Evolutionary conservation across 169 alveolate species (phyloP).

Genomic region (Eimeria necatrix): DNA sequence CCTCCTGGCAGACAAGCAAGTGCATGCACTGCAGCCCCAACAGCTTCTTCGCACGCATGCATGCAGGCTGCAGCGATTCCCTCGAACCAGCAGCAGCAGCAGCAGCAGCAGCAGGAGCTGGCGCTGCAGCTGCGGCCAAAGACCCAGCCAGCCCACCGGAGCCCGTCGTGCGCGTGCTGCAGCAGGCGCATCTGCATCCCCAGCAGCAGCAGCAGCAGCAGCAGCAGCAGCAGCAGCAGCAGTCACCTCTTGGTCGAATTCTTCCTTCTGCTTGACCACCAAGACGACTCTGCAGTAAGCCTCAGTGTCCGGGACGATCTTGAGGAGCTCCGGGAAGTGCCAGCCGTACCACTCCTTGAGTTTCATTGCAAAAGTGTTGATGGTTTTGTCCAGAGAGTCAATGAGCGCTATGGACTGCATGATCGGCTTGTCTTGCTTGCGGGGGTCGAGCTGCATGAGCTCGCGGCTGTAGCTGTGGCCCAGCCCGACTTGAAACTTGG

Average conservation of each 20-base stretch:
- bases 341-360: constrained; percentile 96
- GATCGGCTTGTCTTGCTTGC: constrained; percentile 98
- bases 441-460: constrained; percentile 96
- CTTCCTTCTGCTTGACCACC: constrained; percentile 50
- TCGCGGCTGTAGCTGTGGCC: constrained; percentile 94
- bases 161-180: background rate
- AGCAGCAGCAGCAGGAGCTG: background rate
- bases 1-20: background rate
- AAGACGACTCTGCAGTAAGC: constrained; percentile 81
- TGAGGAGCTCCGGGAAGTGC: constrained; percentile 99
- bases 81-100: too few species aligned
- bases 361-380: constrained; percentile 97
- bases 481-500: constrained; percentile 82
- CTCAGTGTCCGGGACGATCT: constrained; percentile 95
- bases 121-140: background rate
- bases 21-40: background rate
- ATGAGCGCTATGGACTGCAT: constrained; percentile 97
- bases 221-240: background rate
- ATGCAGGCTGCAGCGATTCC: too few species aligned
- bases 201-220: background rate
- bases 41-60: too few species aligned
- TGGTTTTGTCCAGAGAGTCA: constrained; percentile 95
- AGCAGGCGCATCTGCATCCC: background rate
- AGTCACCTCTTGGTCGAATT: constrained; percentile 41
- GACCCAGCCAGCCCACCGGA: background rate